Evolutionary conservation across 2,329 filamentous ascomycete species (phyloP), one percentile per base, ranked within the genome.

Genomic region (Shiraia sp.): DNA sequence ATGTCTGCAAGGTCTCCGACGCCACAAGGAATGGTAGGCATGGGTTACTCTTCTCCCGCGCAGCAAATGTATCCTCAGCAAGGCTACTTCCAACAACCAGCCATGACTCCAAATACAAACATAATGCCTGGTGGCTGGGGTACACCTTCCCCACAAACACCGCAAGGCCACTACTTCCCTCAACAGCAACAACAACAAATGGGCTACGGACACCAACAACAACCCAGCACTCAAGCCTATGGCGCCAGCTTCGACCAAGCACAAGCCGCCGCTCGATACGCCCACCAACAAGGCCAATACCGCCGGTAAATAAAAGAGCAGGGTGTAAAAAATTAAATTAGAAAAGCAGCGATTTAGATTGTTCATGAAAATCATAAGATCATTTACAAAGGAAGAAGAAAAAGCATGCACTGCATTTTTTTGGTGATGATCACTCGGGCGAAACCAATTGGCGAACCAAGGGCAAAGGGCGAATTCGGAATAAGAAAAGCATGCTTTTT

Each of bases 61-160:
- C 55, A 57, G 31, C 63, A 61, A 10, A 57, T 58, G 55, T 65
- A 63, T 33, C 49, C 58, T 24, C 58, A 64, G 13, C 58, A 56
- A 38, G 58, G 60, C 10, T 65, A 65, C 31, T 60, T 63, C 10
- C 49, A 51, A 17, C 63, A 63, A 40, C 61, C 55, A 36, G 37
- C 51, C 9, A 53, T 61, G 42, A 53, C 59, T 3, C 61, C 53
- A 12, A 51, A 53, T 10, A 59, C 61, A 48, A 50, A 51, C 14
- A 40, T 59, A 17, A 43, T 61, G 19, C 62, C 59, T 10, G 60
- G 59, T 15, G 55, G 48, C 13, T 68, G 64, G 63, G 49, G 42
- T 2, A 47, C 60, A 3, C 61, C 60, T 4, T 59, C 51, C 28
- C 54, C 59, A 13, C 57, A 60, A 26, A 49, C 51, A 13, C 51